Percentiles rank a stretch among this genome's conserved stretches.
Conservation (phyloP, 2,329 filamentous ascomycete species). For the Piedraia hortae region DNA sequence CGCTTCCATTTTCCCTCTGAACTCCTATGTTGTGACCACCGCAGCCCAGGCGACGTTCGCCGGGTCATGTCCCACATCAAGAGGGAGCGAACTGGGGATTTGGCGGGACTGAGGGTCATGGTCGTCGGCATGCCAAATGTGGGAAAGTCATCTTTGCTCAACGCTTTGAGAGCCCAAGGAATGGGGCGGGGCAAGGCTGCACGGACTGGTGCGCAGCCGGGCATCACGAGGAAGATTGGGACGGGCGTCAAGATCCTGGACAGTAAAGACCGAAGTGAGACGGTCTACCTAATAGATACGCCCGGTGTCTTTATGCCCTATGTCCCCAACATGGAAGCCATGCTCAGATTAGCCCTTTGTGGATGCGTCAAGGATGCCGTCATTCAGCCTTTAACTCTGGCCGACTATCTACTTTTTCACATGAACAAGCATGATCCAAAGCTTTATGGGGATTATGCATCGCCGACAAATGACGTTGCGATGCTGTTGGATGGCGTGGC, state of each 20-base stretch:
- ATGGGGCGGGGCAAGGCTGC: conserved; percentile 44
- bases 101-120: conserved; percentile 65
- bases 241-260: conserved; percentile 52
- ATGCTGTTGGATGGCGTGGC: conserved; percentile 46
- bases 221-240: conserved; percentile 64
- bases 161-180: conserved; percentile 47
- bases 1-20: conserved; percentile 26
- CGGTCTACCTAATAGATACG: conserved; percentile 70
- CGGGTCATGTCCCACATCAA: conserved; percentile 25
- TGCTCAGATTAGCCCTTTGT: conserved; percentile 84
- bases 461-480: conserved; percentile 62
- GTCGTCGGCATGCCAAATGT: conserved; percentile 96
- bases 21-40: conserved; percentile 26
- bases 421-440: conserved; percentile 36
- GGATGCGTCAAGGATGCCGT: conserved; percentile 78
- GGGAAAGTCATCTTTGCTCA: conserved; percentile 85
- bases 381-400: conserved; percentile 48
- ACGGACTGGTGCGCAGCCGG: conserved; percentile 60
- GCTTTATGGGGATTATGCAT: conserved; percentile 34
- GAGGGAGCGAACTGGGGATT: conserved; percentile 23
- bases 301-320: conserved; percentile 91
- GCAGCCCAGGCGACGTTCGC: conserved; percentile 16
- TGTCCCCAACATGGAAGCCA: conserved; percentile 54
- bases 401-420: conserved; percentile 70
- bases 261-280: conserved; percentile 22